phyloP scores from a whole-genome alignment of 371 early-diverging fungal genomes.

The Mucor plumbeus region DNA sequence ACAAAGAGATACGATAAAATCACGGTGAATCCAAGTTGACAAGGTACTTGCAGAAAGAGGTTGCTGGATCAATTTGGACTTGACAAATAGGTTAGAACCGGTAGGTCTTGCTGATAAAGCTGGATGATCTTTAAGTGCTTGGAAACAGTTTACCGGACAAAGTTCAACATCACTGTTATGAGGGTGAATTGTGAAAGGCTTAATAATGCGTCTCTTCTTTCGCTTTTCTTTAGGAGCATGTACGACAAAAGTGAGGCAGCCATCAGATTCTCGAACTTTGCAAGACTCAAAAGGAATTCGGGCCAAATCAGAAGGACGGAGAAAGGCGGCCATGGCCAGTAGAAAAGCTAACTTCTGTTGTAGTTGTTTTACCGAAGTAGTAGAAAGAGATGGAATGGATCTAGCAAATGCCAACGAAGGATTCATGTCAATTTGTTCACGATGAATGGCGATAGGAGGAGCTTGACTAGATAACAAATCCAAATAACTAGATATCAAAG shows the following conservation, averaged over 20 bases:
- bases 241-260: slow-evolving; percentile 5
- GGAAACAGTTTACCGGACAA: neutral
- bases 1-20: slow-evolving; percentile 11
- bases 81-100: slow-evolving; percentile 2
- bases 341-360: too few relatives aligned
- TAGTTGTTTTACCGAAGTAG: neutral
- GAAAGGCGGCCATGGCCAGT: slow-evolving; percentile 16
- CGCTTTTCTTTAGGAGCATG: slow-evolving; percentile 27
- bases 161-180: neutral
- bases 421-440: neutral
- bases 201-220: slow-evolving; percentile 9
- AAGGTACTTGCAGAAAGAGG: neutral
- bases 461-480: neutral
- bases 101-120: neutral
- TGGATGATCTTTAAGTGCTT: slow-evolving; percentile 8
- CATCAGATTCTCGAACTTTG: neutral
- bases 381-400: slow-evolving; percentile 1
- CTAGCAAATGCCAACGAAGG: neutral
- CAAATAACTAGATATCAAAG: too few relatives aligned
- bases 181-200: slow-evolving; percentile 12
- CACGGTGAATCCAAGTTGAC: slow-evolving; percentile 15
- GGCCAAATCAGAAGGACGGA: slow-evolving; percentile 19
- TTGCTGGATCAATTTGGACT: neutral
- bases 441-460: neutral
- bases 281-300: neutral